phyloP scores from a whole-genome alignment of 495 filamentous ascomycete genomes.

The Xylaria bambusicola region DNA sequence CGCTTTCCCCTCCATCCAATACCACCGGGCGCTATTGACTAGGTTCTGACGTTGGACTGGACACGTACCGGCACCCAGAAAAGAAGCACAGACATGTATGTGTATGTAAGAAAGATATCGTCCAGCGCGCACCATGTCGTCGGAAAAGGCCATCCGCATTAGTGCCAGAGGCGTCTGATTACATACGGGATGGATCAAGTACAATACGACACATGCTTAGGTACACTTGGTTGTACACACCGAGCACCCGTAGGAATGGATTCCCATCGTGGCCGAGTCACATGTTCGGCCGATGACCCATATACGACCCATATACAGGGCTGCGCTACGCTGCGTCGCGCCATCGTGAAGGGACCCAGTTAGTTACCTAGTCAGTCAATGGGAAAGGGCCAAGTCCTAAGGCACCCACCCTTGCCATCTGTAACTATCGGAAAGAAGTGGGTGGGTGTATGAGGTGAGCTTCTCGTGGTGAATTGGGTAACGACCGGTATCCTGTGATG shows the following conservation, averaged over 20 bases:
- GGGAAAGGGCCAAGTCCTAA: not conserved
- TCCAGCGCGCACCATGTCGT: not conserved
- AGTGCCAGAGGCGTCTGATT: conserved; percentile 1
- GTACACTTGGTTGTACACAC: not conserved
- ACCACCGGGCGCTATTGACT: conserved; percentile 2
- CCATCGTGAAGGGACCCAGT: not conserved
- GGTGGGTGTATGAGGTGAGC: not conserved
- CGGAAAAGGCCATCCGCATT: conserved; percentile 6
- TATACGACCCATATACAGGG: conserved; percentile 12
- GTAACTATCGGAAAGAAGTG: conserved; percentile 6
- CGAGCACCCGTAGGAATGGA: conserved; percentile 1
- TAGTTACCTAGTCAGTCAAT: not conserved
- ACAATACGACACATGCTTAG: too few species aligned
- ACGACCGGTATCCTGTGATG: conserved; percentile 10
- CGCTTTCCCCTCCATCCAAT: not conserved
- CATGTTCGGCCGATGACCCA: conserved; percentile 6
- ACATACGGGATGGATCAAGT: not conserved
- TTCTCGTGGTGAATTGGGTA: not conserved
- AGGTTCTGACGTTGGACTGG: conserved; percentile 2
- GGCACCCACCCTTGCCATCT: conserved; percentile 8
- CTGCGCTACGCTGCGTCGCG: not conserved
- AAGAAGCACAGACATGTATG: too few species aligned
- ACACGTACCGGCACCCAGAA: conserved; percentile 5
- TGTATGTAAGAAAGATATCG: not conserved
- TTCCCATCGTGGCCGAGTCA: conserved; percentile 7